Evolutionary conservation across 352 stramenopile species (phyloP), one percentile per base, ranked within the genome.

Genomic region (Phytopythium montanum): DNA sequence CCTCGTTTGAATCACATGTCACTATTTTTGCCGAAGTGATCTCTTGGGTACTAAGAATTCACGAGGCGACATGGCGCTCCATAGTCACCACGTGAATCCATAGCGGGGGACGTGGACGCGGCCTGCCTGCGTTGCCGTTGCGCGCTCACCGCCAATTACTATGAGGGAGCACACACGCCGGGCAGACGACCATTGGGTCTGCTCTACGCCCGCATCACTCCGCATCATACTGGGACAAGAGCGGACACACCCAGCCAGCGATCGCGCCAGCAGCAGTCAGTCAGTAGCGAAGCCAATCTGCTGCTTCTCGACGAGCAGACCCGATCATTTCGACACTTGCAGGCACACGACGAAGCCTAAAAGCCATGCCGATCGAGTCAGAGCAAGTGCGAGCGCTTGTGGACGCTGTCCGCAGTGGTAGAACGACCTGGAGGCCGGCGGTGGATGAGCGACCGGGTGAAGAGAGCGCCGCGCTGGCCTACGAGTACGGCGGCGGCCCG

Each of bases 401-500:
- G 25, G 45, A 52, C 45, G 45, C 45, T 2, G 45, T 36, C 19
- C 49, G 49, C 5, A 13, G 19, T 3, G 19, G 49, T 3, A 41
- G 26, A 12, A 42, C 49, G 49, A 28, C 29, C 9, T 33, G 18
- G 33, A 5, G 13, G 23, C 38, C 53, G 0, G 53, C 53, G 36
- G 38, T 38, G 19, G 38, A 50, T 2, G 53, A 23, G 25, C 2
- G 39, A 1, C 23, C 44, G 23, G 42, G 6, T 5, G 10, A 19
- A 5, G 13, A 2, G 21, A 29, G 12, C 25, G 45, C 45, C 25
- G 39, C 16, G n/a, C 28, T 13, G 14, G 21, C n/a, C 13, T 33
- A 48, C 31, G 36, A 48, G 8, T 59, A 50, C 39, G 53, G 53
- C 53, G 53, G 53, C 38, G 53, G 53, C 16, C 34, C 36, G 25